phyloP scores from a whole-genome alignment of 2,329 filamentous ascomycete species.

The Cyanodermella asteris region DNA sequence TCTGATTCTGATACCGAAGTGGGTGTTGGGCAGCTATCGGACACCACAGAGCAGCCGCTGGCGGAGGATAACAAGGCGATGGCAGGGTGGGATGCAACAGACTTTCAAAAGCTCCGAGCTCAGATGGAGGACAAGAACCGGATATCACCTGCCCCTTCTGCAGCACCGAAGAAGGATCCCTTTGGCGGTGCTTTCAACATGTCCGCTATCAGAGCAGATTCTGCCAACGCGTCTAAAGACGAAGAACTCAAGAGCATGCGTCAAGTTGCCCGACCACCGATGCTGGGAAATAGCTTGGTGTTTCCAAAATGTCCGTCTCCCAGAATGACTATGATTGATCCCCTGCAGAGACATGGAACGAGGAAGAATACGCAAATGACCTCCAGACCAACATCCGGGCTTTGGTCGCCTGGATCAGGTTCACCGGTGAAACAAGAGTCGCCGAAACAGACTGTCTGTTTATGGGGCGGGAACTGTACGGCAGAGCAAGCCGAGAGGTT shows the following conservation, averaged over 20 bases:
- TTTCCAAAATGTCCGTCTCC: constrained; percentile 72
- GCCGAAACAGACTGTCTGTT: too few species aligned
- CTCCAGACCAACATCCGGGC: too few species aligned
- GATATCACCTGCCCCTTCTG: too few species aligned
- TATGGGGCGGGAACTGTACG: too few species aligned
- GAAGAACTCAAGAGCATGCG: constrained; percentile 28
- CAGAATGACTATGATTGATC: constrained; percentile 18
- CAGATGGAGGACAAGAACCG: constrained; percentile 30
- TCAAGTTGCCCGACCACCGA: constrained; percentile 49
- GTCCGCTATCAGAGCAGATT: too few species aligned
- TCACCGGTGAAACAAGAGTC: too few species aligned
- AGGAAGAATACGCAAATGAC: too few species aligned
- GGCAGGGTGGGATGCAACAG: constrained; percentile 48
- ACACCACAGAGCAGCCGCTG: constrained; percentile 4
- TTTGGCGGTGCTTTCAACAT: too few species aligned
- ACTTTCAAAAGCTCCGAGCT: constrained; percentile 60
- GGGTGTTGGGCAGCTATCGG: constrained; percentile 10
- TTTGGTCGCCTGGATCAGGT: too few species aligned
- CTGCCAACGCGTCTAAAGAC: constrained; percentile 6
- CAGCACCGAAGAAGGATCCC: too few species aligned
- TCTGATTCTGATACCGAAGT: constrained; percentile 13
- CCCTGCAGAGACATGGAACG: neutral
- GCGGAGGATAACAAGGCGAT: constrained; percentile 13
- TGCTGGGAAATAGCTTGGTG: constrained; percentile 62
- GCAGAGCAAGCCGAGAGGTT: too few species aligned